phyloP scores from a whole-genome alignment of 352 stramenopile species.

The Globisporangium lucens region DNA sequence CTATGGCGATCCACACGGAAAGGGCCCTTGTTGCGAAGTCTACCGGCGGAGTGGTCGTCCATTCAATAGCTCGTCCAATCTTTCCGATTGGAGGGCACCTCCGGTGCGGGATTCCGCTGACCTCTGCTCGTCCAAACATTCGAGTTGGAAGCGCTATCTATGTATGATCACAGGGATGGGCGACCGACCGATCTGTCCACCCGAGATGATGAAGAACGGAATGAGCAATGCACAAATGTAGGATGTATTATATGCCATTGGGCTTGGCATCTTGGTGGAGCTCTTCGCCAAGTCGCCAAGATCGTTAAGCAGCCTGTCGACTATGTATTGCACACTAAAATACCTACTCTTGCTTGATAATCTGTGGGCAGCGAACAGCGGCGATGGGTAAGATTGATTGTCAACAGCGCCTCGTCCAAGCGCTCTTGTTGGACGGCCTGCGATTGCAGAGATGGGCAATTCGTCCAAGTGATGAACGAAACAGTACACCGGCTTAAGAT shows the following conservation, averaged over 20 bases:
- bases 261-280: neutral
- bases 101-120: neutral
- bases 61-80: slow-evolving; percentile 1
- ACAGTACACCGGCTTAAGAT: neutral
- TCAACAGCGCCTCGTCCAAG: neutral
- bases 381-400: neutral
- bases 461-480: neutral
- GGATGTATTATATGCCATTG: too few relatives aligned
- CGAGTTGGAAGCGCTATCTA: neutral
- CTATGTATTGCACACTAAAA: neutral
- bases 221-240: neutral
- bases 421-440: neutral
- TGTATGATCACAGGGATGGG: neutral
- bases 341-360: too few relatives aligned
- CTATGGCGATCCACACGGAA: neutral
- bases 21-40: neutral
- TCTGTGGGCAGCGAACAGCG: neutral
- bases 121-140: neutral
- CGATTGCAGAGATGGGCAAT: neutral
- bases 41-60: neutral
- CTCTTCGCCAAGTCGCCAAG: neutral
- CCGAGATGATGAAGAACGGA: neutral
- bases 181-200: neutral
- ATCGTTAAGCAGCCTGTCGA: neutral
- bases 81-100: neutral